Base-by-base conservation (phyloP, 2,329 filamentous ascomycete species). In the Verticillium klebahnii region DNA sequence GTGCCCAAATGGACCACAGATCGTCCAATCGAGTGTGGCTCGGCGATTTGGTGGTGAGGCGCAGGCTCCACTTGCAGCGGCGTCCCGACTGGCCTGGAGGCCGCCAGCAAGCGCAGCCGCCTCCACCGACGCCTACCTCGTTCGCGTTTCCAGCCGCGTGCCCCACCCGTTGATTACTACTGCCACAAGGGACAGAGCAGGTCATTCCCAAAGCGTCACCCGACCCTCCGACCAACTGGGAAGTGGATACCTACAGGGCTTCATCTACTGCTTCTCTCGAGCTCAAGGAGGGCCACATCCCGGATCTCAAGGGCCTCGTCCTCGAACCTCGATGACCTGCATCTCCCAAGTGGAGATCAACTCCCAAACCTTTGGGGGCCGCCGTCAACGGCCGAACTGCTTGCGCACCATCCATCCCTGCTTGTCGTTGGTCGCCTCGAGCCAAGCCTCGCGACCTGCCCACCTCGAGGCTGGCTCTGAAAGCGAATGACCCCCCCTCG, bases 91-190 rank as follows among this genome's bases (percentile, higher is more conserved):
- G 57, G 25, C n/a, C 29, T 34, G 37, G 37, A 50, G 57, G 57
- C 37, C 37, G 57, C 57, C 57, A 23, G 36, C 56, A 58, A 58
- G 57, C 57, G 57, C 57, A 52, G 45, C 45, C 45, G 45, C 45
- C n/a, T 7, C 40, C 40, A 23, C 5, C 12, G 9, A 50, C 25
- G 25, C 25, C 25, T 25, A 1, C 29, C 29, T 6, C 5, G 4
- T 11, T 25, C 45, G 45, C 45, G 19, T 52, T 52, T 12, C n/a
- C 23, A 19, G 9, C 19, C 29, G 17, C 32, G 32, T 23, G 34
- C 29, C 29, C 29, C 29, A 29, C 5, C 29, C 4, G 29, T 29
- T 29, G 29, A 29, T 29, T 29, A 29, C 29, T 29, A 29, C 29
- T 29, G 29, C 29, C 4, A 29, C 29, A 29, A 29, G 29, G 29